A percentile compares a stretch with the other conserved stretches of the same genome.
These are phyloP conservation scores for Recurvomyces mirabilis DNA, from an alignment of 495 filamentous ascomycete species.

Conservation along the genomic window DNA sequence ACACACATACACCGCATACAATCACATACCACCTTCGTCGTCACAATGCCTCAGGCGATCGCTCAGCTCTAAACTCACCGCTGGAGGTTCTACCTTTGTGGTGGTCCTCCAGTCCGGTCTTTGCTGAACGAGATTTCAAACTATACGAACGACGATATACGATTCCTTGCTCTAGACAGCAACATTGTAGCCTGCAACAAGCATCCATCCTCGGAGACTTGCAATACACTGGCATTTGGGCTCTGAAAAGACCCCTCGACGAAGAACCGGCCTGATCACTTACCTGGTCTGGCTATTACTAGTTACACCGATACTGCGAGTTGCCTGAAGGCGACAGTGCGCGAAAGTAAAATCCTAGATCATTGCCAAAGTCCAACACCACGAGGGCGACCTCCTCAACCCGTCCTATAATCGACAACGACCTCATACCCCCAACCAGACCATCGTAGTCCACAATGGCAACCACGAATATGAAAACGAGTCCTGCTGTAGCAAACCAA, in stretches of 20 bases:
- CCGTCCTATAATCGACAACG: background rate
- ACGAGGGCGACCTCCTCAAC: background rate
- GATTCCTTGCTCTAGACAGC: slow-evolving; percentile 5
- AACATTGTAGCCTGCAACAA: background rate
- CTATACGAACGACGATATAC: slow-evolving; percentile 1
- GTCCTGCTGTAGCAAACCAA: background rate
- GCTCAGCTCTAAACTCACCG: slow-evolving; percentile 18
- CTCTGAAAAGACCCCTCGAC: slow-evolving; percentile 4
- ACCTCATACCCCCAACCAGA: too few species aligned
- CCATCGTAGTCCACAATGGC: too few species aligned
- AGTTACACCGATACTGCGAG: background rate
- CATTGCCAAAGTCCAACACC: background rate
- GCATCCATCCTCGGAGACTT: background rate
- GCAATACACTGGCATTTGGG: background rate
- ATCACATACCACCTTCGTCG: slow-evolving; percentile 17
- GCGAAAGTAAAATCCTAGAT: background rate
- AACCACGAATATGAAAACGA: background rate
- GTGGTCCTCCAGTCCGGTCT: slow-evolving; percentile 17
- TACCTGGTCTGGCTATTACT: background rate
- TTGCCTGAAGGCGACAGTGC: slow-evolving; percentile 7
- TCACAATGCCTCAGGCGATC: slow-evolving; percentile 20
- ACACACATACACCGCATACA: background rate
- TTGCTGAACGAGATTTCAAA: slow-evolving; percentile 21
- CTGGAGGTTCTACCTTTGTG: slow-evolving; percentile 11
- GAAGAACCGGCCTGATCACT: slow-evolving; percentile 1